These are phyloP conservation scores for Golubevia sp. DNA, from an alignment of 1,284 basidiomycete genomes.

Conservation along the genomic window DNA sequence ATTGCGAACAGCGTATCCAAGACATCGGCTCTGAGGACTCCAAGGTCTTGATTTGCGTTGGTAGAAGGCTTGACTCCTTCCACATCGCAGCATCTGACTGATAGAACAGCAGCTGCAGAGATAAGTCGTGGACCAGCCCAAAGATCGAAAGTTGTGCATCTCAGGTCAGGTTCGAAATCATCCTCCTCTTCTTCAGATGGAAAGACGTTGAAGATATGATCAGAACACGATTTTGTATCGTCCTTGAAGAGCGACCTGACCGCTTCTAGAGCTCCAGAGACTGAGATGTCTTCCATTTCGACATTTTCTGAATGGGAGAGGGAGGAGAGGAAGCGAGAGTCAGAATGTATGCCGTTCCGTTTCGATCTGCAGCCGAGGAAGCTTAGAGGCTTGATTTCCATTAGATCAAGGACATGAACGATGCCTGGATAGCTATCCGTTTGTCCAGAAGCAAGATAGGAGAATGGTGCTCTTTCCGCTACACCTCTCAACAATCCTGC, in stretches of 20 bases:
- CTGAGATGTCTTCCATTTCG: not conserved
- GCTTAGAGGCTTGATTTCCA: too few relatives aligned
- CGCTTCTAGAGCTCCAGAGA: constrained; percentile 1
- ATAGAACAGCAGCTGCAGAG: constrained; percentile 12
- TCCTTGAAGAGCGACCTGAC: not conserved
- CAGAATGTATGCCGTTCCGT: not conserved
- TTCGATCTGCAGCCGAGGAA: too few relatives aligned
- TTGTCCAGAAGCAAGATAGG: too few relatives aligned
- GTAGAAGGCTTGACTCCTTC: constrained; percentile 7
- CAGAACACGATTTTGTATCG: not conserved
- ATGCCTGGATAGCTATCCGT: too few relatives aligned
- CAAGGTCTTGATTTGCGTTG: not conserved
- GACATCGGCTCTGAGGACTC: not conserved
- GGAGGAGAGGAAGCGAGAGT: not conserved
- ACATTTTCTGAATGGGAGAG: constrained; percentile 3
- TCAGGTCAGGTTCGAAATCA: not conserved
- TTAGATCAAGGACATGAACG: too few relatives aligned
- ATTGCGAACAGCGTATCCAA: constrained; percentile 12
- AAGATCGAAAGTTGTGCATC: constrained; percentile 36
- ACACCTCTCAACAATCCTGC: too few relatives aligned
- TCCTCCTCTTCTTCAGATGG: too few relatives aligned
- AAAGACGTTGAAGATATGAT: not conserved
- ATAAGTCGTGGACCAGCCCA: constrained; percentile 40
- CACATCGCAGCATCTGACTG: constrained; percentile 17
- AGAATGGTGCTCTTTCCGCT: too few relatives aligned